Evolutionary conservation across 768 basidiomycete genomes (phyloP).

Genomic region (Russula lepida): DNA sequence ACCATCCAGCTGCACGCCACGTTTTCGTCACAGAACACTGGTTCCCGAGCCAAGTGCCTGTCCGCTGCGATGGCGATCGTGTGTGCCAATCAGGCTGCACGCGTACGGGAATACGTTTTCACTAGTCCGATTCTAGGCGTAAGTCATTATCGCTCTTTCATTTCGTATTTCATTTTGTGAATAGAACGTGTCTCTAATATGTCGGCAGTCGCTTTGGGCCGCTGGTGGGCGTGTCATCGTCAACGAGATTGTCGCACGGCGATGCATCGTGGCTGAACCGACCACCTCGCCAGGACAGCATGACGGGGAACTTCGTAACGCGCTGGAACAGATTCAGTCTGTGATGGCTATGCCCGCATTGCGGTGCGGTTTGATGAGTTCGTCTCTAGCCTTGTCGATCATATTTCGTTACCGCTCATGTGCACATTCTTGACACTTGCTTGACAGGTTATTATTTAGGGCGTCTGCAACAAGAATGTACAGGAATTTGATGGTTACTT

Average conservation of each 20-base stretch:
- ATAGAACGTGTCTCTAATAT: neutral
- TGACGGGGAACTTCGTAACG: conserved; percentile 11
- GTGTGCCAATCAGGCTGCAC: conserved; percentile 1
- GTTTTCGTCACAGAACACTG: conserved; percentile 18
- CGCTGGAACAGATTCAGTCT: conserved; percentile 16
- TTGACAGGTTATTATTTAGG: conserved; percentile 14
- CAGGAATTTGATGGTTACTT: conserved; percentile 6
- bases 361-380: conserved; percentile 13
- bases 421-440: neutral
- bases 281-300: neutral
- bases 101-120: conserved; percentile 1
- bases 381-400: neutral
- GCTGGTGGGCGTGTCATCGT: conserved; percentile 18
- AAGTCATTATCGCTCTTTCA: neutral
- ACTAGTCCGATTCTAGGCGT: conserved; percentile 11
- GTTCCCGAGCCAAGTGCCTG: conserved; percentile 19
- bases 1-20: conserved; percentile 28
- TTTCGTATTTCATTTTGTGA: neutral
- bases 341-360: conserved; percentile 11
- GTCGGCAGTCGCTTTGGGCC: conserved; percentile 13
- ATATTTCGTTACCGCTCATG: neutral
- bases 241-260: conserved; percentile 16
- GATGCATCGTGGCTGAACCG: conserved; percentile 10
- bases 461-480: conserved; percentile 17
- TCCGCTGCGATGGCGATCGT: conserved; percentile 16